A percentile compares a stretch with the other conserved stretches of the same genome.
Evolutionary conservation across 805 yeast species (phyloP).

Genomic region (Saccharomyces mikatae): DNA sequence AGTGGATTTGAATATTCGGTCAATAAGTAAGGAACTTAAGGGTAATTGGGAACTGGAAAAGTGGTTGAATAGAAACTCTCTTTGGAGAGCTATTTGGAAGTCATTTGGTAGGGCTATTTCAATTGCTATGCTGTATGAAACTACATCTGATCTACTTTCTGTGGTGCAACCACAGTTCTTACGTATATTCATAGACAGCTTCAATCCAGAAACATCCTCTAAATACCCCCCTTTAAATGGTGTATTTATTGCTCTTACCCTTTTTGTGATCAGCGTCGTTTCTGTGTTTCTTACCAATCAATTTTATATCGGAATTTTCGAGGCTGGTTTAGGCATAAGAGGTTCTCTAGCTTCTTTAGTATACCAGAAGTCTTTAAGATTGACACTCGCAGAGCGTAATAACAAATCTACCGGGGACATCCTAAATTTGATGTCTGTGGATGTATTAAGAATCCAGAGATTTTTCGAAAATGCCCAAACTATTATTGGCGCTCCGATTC

Average conservation of each 20-base stretch:
- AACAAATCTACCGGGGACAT: conserved; percentile 69
- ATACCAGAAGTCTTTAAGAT: conserved; percentile 58
- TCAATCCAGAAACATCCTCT: conserved; percentile 26
- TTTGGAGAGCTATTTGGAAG: conserved; percentile 30
- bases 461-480: conserved; percentile 47
- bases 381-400: conserved; percentile 60
- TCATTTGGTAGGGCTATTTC: conserved; percentile 35
- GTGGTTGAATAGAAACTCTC: conserved; percentile 25
- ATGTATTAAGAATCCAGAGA: conserved; percentile 56
- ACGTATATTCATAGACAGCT: conserved; percentile 40
- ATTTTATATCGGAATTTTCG: conserved; percentile 49
- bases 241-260: conserved; percentile 48
- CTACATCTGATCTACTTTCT: conserved; percentile 32
- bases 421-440: conserved; percentile 71
- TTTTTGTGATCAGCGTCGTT: conserved; percentile 54
- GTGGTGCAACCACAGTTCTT: conserved; percentile 54
- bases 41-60: conserved; percentile 33
- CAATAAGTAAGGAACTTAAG: conserved; percentile 26
- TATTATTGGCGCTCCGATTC: conserved; percentile 51
- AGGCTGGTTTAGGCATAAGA: conserved; percentile 57
- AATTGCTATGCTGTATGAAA: conserved; percentile 32
- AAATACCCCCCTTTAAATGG: conserved; percentile 51
- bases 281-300: conserved; percentile 63
- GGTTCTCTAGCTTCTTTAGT: conserved; percentile 60
- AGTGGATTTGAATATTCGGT: conserved; percentile 29